A percentile compares a stretch with the other conserved stretches of the same genome.
These are phyloP conservation scores for Cucurbita maxima DNA, from an alignment of 306 rosid species.

Conservation along the genomic window DNA sequence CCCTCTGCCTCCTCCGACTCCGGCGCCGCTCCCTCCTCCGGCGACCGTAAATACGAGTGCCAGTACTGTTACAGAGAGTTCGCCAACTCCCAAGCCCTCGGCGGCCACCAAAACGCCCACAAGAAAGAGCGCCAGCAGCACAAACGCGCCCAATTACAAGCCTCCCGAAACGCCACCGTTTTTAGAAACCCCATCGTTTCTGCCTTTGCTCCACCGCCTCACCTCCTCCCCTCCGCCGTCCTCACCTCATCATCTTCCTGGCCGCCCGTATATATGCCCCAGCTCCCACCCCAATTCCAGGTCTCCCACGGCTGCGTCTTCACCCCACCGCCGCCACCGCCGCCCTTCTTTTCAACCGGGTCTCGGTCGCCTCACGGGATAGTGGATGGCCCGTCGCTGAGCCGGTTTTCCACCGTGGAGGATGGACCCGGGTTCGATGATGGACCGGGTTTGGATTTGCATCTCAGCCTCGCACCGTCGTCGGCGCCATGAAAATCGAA, in stretches of 20 bases:
- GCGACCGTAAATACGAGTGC: conserved; percentile 85
- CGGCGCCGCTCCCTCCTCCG: conserved; percentile 26
- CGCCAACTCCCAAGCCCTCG: conserved; percentile 93
- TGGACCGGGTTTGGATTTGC: conserved; percentile 71
- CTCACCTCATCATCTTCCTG: conserved; percentile 16
- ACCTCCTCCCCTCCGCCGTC: conserved; percentile 47
- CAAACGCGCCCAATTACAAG: conserved; percentile 84
- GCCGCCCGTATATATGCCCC: conserved; percentile 74
- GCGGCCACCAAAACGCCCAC: conserved; percentile 99
- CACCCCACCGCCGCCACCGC: conserved; percentile 10
- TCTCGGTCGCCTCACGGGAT: conserved; percentile 17
- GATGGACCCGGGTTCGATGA: conserved; percentile 67
- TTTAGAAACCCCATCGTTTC: conserved; percentile 82
- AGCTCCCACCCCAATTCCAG: conserved; percentile 61
- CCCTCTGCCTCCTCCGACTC: conserved; percentile 71
- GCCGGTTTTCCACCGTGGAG: conserved; percentile 58
- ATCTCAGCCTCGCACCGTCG: conserved; percentile 77
- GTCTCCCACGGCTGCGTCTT: conserved; percentile 85
- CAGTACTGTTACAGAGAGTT: conserved; percentile 89
- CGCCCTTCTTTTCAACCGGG: conserved; percentile 24
- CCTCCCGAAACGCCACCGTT: conserved; percentile 73
- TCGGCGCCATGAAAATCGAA: conserved; percentile 27
- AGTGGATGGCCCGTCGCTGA: conserved; percentile 60
- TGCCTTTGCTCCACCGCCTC: conserved; percentile 78
- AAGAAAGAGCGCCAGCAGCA: conserved; percentile 93